Conservation (phyloP, 176 grass and related monocot species). For the Olyra latifolia region DNA sequence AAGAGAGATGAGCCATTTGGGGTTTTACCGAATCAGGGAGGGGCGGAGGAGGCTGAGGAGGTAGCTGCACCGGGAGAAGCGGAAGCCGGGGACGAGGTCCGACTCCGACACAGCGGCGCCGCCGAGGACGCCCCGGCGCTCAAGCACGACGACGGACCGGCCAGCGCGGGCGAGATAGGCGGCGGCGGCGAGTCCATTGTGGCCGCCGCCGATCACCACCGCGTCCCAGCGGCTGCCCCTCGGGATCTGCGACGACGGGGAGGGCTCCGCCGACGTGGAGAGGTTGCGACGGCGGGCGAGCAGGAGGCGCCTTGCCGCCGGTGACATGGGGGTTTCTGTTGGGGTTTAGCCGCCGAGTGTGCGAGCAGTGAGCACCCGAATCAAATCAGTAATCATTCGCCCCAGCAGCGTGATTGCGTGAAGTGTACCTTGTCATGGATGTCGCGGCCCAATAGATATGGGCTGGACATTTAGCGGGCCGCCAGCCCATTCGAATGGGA, state of each 20-base stretch:
- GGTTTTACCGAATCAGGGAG: constrained; percentile 49
- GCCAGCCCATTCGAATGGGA: no score
- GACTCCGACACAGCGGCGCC: constrained; percentile 84
- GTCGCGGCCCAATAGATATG: no score
- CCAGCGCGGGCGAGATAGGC: constrained; percentile 86
- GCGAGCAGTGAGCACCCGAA: neutral
- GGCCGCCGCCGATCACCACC: constrained; percentile 87
- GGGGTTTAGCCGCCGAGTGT: constrained; percentile 16
- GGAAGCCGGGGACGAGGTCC: constrained; percentile 78
- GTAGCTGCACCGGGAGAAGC: constrained; percentile 91
- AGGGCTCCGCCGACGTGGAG: neutral
- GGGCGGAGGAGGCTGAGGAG: constrained; percentile 92
- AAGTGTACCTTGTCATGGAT: no score
- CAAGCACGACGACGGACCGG: constrained; percentile 69
- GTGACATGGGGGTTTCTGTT: constrained; percentile 42
- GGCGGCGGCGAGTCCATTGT: constrained; percentile 93
- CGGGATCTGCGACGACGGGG: constrained; percentile 20
- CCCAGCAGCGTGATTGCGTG: no score
- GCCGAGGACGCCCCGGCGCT: constrained; percentile 70
- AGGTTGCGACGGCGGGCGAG: neutral
- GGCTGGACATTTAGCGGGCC: no score
- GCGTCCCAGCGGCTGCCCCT: constrained; percentile 68
- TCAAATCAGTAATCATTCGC: no score
- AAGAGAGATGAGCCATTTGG: neutral
- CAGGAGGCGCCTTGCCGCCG: constrained; percentile 40